Evolutionary conservation across 805 yeast species (phyloP), one percentile per base, ranked within the genome.

Genomic region (Wickerhamiella spandovensis): DNA sequence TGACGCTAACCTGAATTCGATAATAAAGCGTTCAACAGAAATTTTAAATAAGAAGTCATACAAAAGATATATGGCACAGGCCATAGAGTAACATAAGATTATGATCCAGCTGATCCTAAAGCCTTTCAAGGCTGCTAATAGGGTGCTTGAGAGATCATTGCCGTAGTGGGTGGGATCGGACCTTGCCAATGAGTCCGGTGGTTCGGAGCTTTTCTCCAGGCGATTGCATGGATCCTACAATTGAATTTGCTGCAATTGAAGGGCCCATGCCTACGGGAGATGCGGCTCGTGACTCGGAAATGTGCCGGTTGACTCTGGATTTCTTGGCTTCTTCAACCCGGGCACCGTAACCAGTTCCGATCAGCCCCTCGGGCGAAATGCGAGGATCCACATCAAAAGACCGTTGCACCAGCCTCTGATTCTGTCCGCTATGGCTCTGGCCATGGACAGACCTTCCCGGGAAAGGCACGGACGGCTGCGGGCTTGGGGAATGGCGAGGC

Each of bases 1-100:
- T 41, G 51, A 48, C 37, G 42, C 51, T 53, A 56, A 58, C 59
- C 47, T 54, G 53, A 48, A 53, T 10, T 20, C 12, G 3, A 41
- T 21, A 13, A 28, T 28, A n/a, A n/a, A n/a, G n/a, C n/a, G n/a
- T n/a, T n/a, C n/a, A n/a, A 28, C 32, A 28, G 32, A 28, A 25
- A 28, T 28, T n/a, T 28, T 28, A 28, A 28, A 28, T 28, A 28
- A 28, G 32, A 28, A 28, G 32, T 28, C 12, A 28, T 28, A 28
- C 5, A 28, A 28, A 28, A 28, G 30, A 25, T 25, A 10, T 25
- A 10, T 25, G 6, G 10, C 6, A 10, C 30, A 25, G 30, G 30
- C 10, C 30, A 6, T 7, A 7, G 10, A 10, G 30, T 25, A 25
- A 25, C 30, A 25, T 25, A 25, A 25, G n/a, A n/a, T n/a, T n/a